Conservation (phyloP, 2,329 filamentous ascomycete species). For the Trematosphaeria pertusa region DNA sequence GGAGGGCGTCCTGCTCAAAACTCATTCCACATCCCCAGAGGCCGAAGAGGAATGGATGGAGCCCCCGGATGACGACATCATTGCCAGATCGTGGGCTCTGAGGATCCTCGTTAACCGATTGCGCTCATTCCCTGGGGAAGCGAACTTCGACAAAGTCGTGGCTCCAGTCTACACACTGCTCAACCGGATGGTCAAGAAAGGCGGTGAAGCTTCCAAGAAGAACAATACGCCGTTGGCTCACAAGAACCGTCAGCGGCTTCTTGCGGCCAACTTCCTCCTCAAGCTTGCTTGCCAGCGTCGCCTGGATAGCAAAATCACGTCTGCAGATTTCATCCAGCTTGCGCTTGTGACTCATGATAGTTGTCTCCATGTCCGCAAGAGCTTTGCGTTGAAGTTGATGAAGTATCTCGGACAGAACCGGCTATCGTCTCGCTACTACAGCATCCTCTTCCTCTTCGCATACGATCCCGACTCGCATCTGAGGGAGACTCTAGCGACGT, state of each 20-base stretch:
- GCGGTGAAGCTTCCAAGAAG: constrained; percentile 81
- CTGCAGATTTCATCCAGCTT: constrained; percentile 79
- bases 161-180: constrained; percentile 79
- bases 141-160: constrained; percentile 58
- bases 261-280: constrained; percentile 78
- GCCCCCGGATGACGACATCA: constrained; percentile 78
- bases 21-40: constrained; percentile 63
- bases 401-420: constrained; percentile 82
- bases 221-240: constrained; percentile 76
- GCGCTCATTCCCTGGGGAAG: constrained; percentile 62
- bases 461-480: constrained; percentile 83
- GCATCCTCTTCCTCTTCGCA: constrained; percentile 86
- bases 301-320: constrained; percentile 77
- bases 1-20: constrained; percentile 74
- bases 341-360: constrained; percentile 83
- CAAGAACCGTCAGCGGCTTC: constrained; percentile 78
- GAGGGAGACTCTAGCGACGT: constrained; percentile 79
- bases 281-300: constrained; percentile 82
- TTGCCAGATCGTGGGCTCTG: constrained; percentile 82
- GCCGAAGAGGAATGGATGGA: constrained; percentile 61
- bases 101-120: constrained; percentile 87
- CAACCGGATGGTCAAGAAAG: constrained; percentile 74
- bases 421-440: constrained; percentile 80
- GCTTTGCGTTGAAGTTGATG: constrained; percentile 85
- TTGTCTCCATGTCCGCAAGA: constrained; percentile 73